phyloP scores from a whole-genome alignment of 2,329 filamentous ascomycete species.

The Tolypocladium album region DNA sequence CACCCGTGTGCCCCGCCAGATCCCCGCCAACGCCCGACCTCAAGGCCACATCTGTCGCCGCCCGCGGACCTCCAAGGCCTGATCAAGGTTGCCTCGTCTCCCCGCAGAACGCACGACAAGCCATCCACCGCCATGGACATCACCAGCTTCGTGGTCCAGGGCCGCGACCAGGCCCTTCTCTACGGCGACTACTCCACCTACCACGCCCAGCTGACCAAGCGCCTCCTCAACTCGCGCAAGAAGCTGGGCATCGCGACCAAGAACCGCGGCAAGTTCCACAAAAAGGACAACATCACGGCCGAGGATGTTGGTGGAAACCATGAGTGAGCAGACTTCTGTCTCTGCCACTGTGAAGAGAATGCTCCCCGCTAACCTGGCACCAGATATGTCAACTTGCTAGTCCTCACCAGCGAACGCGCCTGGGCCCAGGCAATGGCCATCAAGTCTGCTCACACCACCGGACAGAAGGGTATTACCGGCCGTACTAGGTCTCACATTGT shows the following conservation, averaged over 20 bases:
- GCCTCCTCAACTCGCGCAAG: constrained; percentile 73
- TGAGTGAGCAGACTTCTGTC: constrained; percentile 45
- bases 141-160: constrained; percentile 70
- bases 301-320: constrained; percentile 64
- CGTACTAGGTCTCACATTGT: constrained; percentile 80
- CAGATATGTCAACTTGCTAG: constrained; percentile 67
- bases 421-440: constrained; percentile 96
- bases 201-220: constrained; percentile 66
- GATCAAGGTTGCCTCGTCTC: neutral
- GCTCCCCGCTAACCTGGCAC: neutral
- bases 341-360: neutral
- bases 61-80: neutral
- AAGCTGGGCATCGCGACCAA: constrained; percentile 75
- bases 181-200: constrained; percentile 86
- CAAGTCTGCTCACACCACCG: constrained; percentile 71
- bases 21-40: neutral
- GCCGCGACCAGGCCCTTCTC: constrained; percentile 73
- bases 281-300: constrained; percentile 59
- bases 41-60: neutral
- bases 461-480: constrained; percentile 69
- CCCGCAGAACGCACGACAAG: neutral
- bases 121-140: constrained; percentile 60
- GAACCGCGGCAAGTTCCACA: constrained; percentile 76
- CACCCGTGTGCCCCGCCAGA: neutral
- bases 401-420: constrained; percentile 80